A percentile compares a stretch with the other conserved stretches of the same genome.
Evolutionary conservation across 495 filamentous ascomycete species (phyloP).

Genomic region (Neurospora tetrasperma): DNA sequence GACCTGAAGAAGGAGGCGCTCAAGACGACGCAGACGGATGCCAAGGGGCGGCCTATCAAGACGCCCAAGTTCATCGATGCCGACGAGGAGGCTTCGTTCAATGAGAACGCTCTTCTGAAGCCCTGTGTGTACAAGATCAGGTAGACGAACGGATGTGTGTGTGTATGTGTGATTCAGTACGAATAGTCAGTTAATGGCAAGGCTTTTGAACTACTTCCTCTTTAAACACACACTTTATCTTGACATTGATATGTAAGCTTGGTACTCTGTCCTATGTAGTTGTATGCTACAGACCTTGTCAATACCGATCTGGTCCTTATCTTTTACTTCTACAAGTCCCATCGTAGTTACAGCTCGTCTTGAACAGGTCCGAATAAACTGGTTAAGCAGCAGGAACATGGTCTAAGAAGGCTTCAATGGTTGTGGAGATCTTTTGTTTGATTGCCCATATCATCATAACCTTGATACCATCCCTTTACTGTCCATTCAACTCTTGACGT

Average conservation of each 20-base stretch:
- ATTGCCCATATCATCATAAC: not conserved
- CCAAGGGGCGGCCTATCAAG: constrained; percentile 17
- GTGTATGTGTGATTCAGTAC: not conserved
- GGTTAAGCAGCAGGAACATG: not conserved
- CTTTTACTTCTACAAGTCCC: not conserved
- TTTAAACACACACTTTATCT: not conserved
- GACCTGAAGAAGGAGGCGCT: constrained; percentile 5
- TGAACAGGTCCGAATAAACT: not conserved
- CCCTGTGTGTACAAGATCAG: constrained; percentile 95
- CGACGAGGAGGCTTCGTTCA: constrained; percentile 40
- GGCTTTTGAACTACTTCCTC: not conserved
- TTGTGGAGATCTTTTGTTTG: not conserved
- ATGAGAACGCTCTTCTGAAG: constrained; percentile 65
- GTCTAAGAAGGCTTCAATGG: not conserved
- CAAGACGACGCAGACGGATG: constrained; percentile 5
- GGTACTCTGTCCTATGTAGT: not conserved
- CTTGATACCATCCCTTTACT: not conserved
- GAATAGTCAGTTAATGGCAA: not conserved
- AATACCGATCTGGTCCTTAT: not conserved
- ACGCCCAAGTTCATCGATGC: constrained; percentile 54
- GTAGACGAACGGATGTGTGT: constrained; percentile 22
- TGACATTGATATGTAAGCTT: not conserved
- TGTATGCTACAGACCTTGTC: not conserved
- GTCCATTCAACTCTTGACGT: not conserved
- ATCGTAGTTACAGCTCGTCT: not conserved